Evolutionary conservation across 495 filamentous ascomycete genomes (phyloP).

Genomic region (Penicillium silybi): DNA sequence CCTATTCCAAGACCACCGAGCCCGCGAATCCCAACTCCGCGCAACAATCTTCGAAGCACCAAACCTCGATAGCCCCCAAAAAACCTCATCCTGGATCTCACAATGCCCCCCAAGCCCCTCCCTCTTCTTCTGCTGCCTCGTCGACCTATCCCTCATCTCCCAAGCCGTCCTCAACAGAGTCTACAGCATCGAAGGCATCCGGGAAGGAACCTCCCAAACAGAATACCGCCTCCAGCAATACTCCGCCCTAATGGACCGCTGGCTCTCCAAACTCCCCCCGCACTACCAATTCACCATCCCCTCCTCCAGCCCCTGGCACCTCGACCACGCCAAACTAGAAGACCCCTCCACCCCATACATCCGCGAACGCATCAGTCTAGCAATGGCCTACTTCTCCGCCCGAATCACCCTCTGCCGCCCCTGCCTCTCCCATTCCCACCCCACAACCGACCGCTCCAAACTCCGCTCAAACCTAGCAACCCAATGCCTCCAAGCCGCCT

Average conservation of each 20-base stretch:
- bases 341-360: slow-evolving; percentile 11
- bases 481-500: slow-evolving; percentile 53
- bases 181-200: slow-evolving; percentile 52
- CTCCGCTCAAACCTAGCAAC: slow-evolving; percentile 50
- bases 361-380: slow-evolving; percentile 36
- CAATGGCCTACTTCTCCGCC: slow-evolving; percentile 54
- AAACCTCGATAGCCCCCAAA: not conserved
- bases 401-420: slow-evolving; percentile 57
- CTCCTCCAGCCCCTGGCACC: slow-evolving; percentile 14
- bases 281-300: slow-evolving; percentile 42
- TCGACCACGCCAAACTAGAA: slow-evolving; percentile 12
- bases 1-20: slow-evolving; percentile 19
- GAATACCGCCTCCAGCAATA: slow-evolving; percentile 49
- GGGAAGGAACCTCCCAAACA: slow-evolving; percentile 45
- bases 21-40: slow-evolving; percentile 26
- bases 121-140: slow-evolving; percentile 44
- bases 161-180: slow-evolving; percentile 50
- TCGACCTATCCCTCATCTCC: slow-evolving; percentile 47
- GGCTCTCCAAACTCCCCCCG: slow-evolving; percentile 45
- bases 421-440: slow-evolving; percentile 39
- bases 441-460: slow-evolving; percentile 20
- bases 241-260: slow-evolving; percentile 43
- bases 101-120: slow-evolving; percentile 30
- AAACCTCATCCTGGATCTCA: slow-evolving; percentile 16
- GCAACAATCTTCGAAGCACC: slow-evolving; percentile 27